Evolutionary conservation across 2,329 filamentous ascomycete species (phyloP).

Genomic region (Grosmannia serpens): DNA sequence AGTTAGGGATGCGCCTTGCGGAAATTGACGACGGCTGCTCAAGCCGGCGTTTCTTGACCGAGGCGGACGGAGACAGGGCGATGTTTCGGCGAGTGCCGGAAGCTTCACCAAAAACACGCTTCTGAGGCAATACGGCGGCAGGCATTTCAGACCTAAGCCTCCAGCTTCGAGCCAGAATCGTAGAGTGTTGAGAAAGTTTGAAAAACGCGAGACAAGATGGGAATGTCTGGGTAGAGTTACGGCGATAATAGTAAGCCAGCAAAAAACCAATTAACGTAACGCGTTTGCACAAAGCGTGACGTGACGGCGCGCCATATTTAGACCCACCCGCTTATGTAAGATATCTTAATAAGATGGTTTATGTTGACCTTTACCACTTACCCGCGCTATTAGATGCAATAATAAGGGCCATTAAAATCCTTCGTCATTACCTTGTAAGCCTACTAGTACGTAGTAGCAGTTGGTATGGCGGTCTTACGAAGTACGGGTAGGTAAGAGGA

Average conservation of each 20-base stretch:
- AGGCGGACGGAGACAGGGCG: slow-evolving; percentile 37
- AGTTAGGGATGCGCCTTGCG: slow-evolving; percentile 46
- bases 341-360: too few relatives aligned
- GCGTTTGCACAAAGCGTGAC: slow-evolving; percentile 17
- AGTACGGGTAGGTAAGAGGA: too few relatives aligned
- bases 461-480: too few relatives aligned
- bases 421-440: too few relatives aligned
- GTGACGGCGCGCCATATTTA: slow-evolving; percentile 11
- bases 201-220: background rate
- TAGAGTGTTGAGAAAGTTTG: background rate
- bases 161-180: background rate
- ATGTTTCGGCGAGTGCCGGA: slow-evolving; percentile 54
- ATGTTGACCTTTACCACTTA: too few relatives aligned
- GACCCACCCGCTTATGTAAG: too few relatives aligned
- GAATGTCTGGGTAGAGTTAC: background rate
- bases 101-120: slow-evolving; percentile 60
- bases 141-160: slow-evolving; percentile 27
- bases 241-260: background rate
- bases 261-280: slow-evolving; percentile 13
- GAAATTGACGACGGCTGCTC: slow-evolving; percentile 49
- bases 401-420: too few relatives aligned
- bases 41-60: slow-evolving; percentile 75
- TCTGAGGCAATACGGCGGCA: slow-evolving; percentile 48
- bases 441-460: too few relatives aligned
- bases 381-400: too few relatives aligned